A percentile compares a stretch with the other conserved stretches of the same genome.
Evolutionary conservation across 2,329 filamentous ascomycete species (phyloP).

Genomic region (Aureobasidium melanogenum): DNA sequence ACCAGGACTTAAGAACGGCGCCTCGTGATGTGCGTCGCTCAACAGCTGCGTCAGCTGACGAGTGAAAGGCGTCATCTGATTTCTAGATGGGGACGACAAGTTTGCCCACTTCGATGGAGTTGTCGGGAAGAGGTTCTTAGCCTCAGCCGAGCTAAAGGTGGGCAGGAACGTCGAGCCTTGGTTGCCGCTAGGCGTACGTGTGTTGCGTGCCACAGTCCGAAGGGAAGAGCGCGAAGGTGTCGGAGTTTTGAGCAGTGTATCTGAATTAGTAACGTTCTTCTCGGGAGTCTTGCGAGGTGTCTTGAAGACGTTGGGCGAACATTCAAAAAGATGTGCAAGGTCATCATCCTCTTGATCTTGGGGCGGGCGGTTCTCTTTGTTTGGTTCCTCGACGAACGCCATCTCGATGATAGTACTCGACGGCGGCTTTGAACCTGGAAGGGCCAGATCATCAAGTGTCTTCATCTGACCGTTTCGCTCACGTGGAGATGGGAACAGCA

Average conservation of each 20-base stretch:
- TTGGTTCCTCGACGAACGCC: slow-evolving; percentile 29
- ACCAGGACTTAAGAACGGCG: slow-evolving; percentile 21
- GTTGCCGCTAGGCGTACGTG: slow-evolving; percentile 20
- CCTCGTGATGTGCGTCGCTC: slow-evolving; percentile 35
- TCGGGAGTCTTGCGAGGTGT: slow-evolving; percentile 47
- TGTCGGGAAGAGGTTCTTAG: slow-evolving; percentile 19
- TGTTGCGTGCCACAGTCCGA: slow-evolving; percentile 12
- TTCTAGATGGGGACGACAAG: slow-evolving; percentile 18
- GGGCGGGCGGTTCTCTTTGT: slow-evolving; percentile 51
- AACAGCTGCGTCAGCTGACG: slow-evolving; percentile 56
- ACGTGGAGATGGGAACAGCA: slow-evolving; percentile 69
- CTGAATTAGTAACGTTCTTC: slow-evolving; percentile 46
- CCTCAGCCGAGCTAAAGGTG: slow-evolving; percentile 23
- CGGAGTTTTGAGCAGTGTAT: slow-evolving; percentile 38
- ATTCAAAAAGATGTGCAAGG: slow-evolving; percentile 59
- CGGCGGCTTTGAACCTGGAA: slow-evolving; percentile 15
- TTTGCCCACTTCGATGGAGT: slow-evolving; percentile 27
- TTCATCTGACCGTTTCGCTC: slow-evolving; percentile 55
- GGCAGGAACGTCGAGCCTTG: slow-evolving; percentile 27
- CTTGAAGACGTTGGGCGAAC: slow-evolving; percentile 44
- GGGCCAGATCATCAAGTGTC: slow-evolving; percentile 46
- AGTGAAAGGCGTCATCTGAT: slow-evolving; percentile 48
- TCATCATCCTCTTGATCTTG: slow-evolving; percentile 32
- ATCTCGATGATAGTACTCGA: slow-evolving; percentile 8
- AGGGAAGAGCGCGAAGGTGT: slow-evolving; percentile 29